Evolutionary conservation across 176 grass and related monocot genomes (phyloP), one percentile per base, ranked within the genome.

Genomic region (Secale cereale): DNA sequence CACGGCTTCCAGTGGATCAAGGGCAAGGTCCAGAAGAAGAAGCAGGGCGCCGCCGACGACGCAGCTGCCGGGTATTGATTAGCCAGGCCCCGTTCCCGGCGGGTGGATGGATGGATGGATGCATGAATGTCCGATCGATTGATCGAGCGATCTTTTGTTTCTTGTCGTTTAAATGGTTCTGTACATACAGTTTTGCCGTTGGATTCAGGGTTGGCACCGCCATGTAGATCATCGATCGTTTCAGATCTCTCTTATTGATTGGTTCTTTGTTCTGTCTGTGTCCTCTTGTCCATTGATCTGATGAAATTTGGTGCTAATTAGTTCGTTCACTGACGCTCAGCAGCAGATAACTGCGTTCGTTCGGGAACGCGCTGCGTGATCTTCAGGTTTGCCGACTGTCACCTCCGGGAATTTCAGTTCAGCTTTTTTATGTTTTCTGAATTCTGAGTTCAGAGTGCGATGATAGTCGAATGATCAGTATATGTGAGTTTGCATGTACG

Each of bases 1-100:
- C 86, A 85, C 41, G 91, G 96, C 46, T 84, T 98, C 81, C 91
- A 91, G 74, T 98, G 96, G 93, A 95, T 98, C 89, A 95, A 93
- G 79, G 89, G 85, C 82, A 98, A 92, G 88, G 95, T 59, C 54
- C 89, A 87, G 80, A 91, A 91, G 91, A 95, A 82, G 85, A 67
- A 87, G 75, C 74, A 87, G 80, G 73, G 46, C 43, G 31, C 4
- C 76, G 23, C 37, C 31, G 64, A 17, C 64, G 9, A 65, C 83
- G 14, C 60, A 9, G 80, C 23, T 22, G 89, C 32, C 57, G 84
- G 88, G 10, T 83, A 67, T 35, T 83, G 79, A 54, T 11, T 28
- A 5, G 46, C 7, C 27, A 11, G 29, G 7, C 40, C 25, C 36
- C 41, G 52, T 19, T 63, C 69, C 12, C 3, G 36, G 36, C 10